These are phyloP conservation scores for Laguncularia racemosa DNA, from an alignment of 345 rosid species.

Conservation along the genomic window DNA sequence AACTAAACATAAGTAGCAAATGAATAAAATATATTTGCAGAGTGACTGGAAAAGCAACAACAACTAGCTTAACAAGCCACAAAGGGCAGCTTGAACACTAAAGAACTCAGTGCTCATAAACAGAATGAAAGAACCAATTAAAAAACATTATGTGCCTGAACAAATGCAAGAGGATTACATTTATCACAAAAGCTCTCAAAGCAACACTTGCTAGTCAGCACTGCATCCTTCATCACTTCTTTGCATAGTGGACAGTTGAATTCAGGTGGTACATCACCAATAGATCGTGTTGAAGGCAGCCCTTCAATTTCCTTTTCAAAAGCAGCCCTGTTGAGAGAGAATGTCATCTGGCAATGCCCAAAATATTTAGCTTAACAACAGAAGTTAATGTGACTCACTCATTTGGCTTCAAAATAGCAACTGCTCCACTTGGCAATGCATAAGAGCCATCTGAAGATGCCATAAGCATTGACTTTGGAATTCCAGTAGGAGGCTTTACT, in stretches of 20 bases:
- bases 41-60: no score
- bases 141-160: background rate
- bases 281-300: conserved; percentile 77
- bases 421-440: conserved; percentile 94
- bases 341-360: background rate
- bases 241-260: conserved; percentile 93
- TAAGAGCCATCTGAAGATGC: conserved; percentile 94
- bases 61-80: no score
- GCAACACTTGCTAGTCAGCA: conserved; percentile 91
- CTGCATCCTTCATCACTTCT: conserved; percentile 93
- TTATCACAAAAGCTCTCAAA: conserved; percentile 78
- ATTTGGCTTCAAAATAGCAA: conserved; percentile 89
- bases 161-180: conserved; percentile 24
- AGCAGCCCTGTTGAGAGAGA: conserved; percentile 61
- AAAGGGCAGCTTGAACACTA: background rate
- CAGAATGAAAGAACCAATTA: no score
- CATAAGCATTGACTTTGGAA: conserved; percentile 97
- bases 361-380: conserved; percentile 1
- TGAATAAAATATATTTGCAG: no score
- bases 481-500: conserved; percentile 93
- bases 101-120: background rate
- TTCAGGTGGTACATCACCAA: conserved; percentile 97
- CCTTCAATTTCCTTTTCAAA: conserved; percentile 97
- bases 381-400: conserved; percentile 51
- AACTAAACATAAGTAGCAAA: no score